phyloP scores from a whole-genome alignment of 2,329 filamentous ascomycete species.

The Myotisia sp. region DNA sequence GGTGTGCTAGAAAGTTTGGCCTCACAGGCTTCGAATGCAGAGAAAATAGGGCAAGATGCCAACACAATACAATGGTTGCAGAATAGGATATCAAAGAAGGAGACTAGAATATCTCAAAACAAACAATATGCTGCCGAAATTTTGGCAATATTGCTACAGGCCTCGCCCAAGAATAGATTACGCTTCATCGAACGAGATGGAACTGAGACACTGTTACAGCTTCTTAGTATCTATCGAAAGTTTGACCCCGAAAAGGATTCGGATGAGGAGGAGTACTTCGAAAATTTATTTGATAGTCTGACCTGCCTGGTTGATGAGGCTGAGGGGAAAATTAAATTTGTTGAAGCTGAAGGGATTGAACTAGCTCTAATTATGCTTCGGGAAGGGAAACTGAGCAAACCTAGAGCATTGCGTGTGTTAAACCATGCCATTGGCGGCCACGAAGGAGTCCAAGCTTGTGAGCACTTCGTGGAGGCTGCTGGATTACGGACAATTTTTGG shows the following conservation, averaged over 20 bases:
- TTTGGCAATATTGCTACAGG: constrained; percentile 74
- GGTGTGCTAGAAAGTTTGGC: constrained; percentile 74
- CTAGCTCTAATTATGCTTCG: constrained; percentile 82
- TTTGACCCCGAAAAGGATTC: constrained; percentile 72
- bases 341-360: constrained; percentile 85
- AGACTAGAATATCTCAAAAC: constrained; percentile 64
- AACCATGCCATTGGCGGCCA: constrained; percentile 61
- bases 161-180: constrained; percentile 50
- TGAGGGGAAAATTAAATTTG: constrained; percentile 62
- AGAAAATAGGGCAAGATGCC: constrained; percentile 56
- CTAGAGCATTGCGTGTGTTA: constrained; percentile 61
- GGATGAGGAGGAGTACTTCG: constrained; percentile 87
- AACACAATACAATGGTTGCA: constrained; percentile 64
- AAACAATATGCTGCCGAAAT: constrained; percentile 92
- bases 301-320: constrained; percentile 65
- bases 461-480: constrained; percentile 63
- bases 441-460: constrained; percentile 50
- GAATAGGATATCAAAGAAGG: constrained; percentile 53
- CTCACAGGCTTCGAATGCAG: constrained; percentile 52
- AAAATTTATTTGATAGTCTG: constrained; percentile 80
- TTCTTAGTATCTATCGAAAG: constrained; percentile 72
- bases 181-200: constrained; percentile 53
- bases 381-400: constrained; percentile 71
- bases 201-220: constrained; percentile 65
- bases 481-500: constrained; percentile 77